Conservation (phyloP, 805 yeast genomes). For the Candida namnaoensis region DNA sequence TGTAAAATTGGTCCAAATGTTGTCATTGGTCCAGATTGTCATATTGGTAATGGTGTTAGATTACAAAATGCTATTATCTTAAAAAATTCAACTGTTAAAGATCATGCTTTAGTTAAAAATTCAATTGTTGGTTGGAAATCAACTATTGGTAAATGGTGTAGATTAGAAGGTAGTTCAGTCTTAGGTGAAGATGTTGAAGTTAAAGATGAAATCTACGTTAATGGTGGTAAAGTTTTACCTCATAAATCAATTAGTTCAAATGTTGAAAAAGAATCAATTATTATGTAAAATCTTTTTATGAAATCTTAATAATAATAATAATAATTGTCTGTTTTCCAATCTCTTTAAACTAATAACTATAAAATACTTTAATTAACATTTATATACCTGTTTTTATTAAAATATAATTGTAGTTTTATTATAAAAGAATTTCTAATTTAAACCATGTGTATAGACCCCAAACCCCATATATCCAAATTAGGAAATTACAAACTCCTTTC, state of each 20-base stretch:
- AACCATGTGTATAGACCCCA: too few relatives aligned
- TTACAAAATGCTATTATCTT: slow-evolving; percentile 91
- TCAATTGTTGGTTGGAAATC: slow-evolving; percentile 99
- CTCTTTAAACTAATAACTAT: too few relatives aligned
- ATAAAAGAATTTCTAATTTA: too few relatives aligned
- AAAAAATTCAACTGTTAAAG: slow-evolving; percentile 85
- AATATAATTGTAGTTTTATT: too few relatives aligned
- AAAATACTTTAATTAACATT: too few relatives aligned
- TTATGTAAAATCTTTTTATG: slow-evolving; percentile 64
- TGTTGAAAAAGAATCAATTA: slow-evolving; percentile 96
- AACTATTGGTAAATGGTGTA: slow-evolving; percentile 97
- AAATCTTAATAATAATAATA: too few relatives aligned
- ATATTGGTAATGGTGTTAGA: slow-evolving; percentile 97
- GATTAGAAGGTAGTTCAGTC: slow-evolving; percentile 95
- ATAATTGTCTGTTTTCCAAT: too few relatives aligned
- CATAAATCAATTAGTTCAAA: slow-evolving; percentile 95
- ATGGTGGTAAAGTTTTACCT: slow-evolving; percentile 98
- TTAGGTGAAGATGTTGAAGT: slow-evolving; percentile 98
- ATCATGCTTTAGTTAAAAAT: slow-evolving; percentile 96
- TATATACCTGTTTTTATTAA: too few relatives aligned
- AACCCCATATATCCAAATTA: too few relatives aligned
- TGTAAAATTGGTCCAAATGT: slow-evolving; percentile 99
- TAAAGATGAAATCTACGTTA: slow-evolving; percentile 96
- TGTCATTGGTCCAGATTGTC: slow-evolving; percentile 93
- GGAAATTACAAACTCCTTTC: too few relatives aligned